phyloP scores from a whole-genome alignment of 2,329 filamentous ascomycete species.

The Gaeumannomyces sp. region DNA sequence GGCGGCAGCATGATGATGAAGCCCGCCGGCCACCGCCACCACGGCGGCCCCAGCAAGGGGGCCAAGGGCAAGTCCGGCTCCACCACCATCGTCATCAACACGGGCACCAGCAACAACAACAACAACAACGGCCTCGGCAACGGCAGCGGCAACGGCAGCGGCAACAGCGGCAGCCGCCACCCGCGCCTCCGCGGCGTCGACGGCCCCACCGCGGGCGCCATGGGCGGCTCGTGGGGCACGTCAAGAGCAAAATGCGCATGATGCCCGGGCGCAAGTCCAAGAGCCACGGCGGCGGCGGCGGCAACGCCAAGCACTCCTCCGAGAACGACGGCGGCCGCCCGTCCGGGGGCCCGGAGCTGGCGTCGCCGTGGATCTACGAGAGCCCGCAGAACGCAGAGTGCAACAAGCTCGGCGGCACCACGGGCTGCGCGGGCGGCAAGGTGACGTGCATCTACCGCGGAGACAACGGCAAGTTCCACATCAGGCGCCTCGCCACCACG shows the following conservation, averaged over 20 bases:
- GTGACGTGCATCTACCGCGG: constrained; percentile 7
- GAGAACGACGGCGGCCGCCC: too few relatives aligned
- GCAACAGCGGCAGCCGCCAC: neutral
- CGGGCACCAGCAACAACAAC: neutral
- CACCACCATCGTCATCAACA: neutral
- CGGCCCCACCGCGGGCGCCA: neutral
- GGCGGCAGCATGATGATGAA: neutral
- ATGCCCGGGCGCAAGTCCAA: neutral
- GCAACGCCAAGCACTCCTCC: neutral
- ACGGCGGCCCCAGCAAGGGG: neutral
- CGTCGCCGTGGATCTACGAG: constrained; percentile 5
- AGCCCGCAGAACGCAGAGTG: constrained; percentile 2
- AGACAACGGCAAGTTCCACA: constrained; percentile 9
- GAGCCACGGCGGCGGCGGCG: neutral
- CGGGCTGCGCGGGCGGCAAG: constrained; percentile 6
- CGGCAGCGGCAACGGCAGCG: neutral
- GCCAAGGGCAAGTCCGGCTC: constrained; percentile 1
- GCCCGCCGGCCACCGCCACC: neutral
- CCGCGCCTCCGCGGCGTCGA: neutral
- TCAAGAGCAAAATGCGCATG: constrained; percentile 1
- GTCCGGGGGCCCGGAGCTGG: neutral
- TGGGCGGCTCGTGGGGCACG: neutral
- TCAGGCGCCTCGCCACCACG: constrained; percentile 2
- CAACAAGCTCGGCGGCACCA: constrained; percentile 8
- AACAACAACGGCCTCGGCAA: neutral